Evolutionary conservation across 495 filamentous ascomycete genomes (phyloP).

Genomic region (Xanthoparmelia taractica): DNA sequence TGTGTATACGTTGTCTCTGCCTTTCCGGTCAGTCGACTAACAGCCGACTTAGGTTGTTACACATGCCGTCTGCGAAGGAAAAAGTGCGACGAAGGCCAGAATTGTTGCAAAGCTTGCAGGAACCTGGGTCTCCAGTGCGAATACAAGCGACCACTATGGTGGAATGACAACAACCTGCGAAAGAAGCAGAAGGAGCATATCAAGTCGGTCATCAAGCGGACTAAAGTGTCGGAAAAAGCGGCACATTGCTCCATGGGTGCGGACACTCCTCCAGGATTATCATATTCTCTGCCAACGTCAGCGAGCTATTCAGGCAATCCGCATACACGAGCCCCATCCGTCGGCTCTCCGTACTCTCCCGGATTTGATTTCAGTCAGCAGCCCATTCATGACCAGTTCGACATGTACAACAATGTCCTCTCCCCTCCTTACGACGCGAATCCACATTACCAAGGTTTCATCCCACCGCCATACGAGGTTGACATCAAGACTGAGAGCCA

Average conservation of each 20-base stretch:
- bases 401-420: conserved; percentile 45
- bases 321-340: conserved; percentile 63
- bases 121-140: conserved; percentile 82
- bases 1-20: conserved; percentile 37
- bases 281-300: conserved; percentile 73
- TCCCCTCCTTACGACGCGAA: conserved; percentile 34
- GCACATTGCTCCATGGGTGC: conserved; percentile 38
- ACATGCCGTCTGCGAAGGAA: conserved; percentile 91
- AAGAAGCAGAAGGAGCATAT: conserved; percentile 84
- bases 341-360: conserved; percentile 68
- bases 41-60: conserved; percentile 67
- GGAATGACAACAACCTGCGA: conserved; percentile 82
- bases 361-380: conserved; percentile 68
- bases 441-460: conserved; percentile 43
- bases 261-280: conserved; percentile 67
- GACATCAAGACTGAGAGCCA: conserved; percentile 94
- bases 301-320: conserved; percentile 65
- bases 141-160: conserved; percentile 96
- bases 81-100: conserved; percentile 94
- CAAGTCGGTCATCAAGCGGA: conserved; percentile 95
- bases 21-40: conserved; percentile 6
- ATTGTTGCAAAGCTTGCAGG: conserved; percentile 79
- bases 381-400: conserved; percentile 47
- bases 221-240: conserved; percentile 82
- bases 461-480: conserved; percentile 70